These are phyloP conservation scores for Penicillium sp. DNA, from an alignment of 2,329 filamentous ascomycete species.

Conservation along the genomic window DNA sequence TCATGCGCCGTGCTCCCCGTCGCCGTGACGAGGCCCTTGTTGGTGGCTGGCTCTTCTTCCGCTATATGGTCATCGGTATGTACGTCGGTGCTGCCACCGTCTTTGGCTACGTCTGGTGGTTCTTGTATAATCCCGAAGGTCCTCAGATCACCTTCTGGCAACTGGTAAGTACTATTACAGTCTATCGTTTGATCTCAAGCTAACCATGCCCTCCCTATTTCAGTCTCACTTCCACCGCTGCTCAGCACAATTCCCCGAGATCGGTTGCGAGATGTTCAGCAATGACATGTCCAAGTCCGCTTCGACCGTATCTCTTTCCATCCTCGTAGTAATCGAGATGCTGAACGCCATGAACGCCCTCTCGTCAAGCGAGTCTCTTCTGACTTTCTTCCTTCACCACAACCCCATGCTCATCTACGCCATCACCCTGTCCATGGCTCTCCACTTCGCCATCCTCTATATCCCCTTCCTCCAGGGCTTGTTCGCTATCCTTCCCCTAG, in stretches of 20 bases:
- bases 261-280: constrained; percentile 87
- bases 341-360: constrained; percentile 98
- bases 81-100: constrained; percentile 96
- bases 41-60: constrained; percentile 93
- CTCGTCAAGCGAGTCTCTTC: constrained; percentile 86
- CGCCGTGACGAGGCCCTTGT: constrained; percentile 92
- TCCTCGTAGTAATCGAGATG: constrained; percentile 97
- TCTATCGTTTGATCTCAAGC: constrained; percentile 9
- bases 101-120: constrained; percentile 99
- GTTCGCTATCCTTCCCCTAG: constrained; percentile 86
- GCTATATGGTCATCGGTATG: constrained; percentile 91
- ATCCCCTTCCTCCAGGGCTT: constrained; percentile 80
- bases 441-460: constrained; percentile 93
- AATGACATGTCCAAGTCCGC: constrained; percentile 82
- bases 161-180: constrained; percentile 49
- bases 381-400: constrained; percentile 93
- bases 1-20: constrained; percentile 88
- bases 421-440: constrained; percentile 83
- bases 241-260: constrained; percentile 75
- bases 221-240: constrained; percentile 88
- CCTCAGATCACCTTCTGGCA: constrained; percentile 90
- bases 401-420: constrained; percentile 99
- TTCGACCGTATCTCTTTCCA: constrained; percentile 86
- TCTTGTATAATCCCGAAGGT: constrained; percentile 88
- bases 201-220: not conserved